These are phyloP conservation scores for Priceomyces fermenticarens DNA, from an alignment of 805 yeast species.

Conservation along the genomic window DNA sequence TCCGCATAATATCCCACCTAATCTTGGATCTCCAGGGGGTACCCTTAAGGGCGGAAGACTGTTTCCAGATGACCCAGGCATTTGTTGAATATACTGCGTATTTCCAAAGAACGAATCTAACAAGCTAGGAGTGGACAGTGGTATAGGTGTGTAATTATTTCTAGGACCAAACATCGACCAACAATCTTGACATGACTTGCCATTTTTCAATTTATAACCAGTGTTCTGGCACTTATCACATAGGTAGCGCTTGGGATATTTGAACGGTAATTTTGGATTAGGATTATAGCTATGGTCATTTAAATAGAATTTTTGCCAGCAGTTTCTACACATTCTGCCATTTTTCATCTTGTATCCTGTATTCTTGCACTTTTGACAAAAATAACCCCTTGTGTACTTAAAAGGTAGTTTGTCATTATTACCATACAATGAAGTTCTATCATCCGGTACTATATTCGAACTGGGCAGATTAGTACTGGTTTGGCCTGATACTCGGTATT, in stretches of 20 bases:
- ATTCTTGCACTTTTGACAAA: slow-evolving; percentile 33
- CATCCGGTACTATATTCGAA: background rate
- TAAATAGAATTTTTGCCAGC: slow-evolving; percentile 30
- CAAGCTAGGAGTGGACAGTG: slow-evolving; percentile 6
- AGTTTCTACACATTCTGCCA: slow-evolving; percentile 24
- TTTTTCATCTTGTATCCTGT: slow-evolving; percentile 27
- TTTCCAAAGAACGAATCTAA: slow-evolving; percentile 8
- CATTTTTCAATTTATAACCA: slow-evolving; percentile 61
- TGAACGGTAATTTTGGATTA: slow-evolving; percentile 55
- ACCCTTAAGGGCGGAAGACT: slow-evolving; percentile 42
- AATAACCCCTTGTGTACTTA: slow-evolving; percentile 25
- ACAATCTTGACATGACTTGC: slow-evolving; percentile 66
- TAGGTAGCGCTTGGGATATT: slow-evolving; percentile 57
- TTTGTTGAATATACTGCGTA: slow-evolving; percentile 8
- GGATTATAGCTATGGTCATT: slow-evolving; percentile 40
- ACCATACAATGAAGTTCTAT: slow-evolving; percentile 4
- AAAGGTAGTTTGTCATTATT: slow-evolving; percentile 23
- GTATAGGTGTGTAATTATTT: slow-evolving; percentile 10
- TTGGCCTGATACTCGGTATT: background rate
- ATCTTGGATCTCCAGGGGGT: slow-evolving; percentile 72
- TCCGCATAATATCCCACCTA: slow-evolving; percentile 73
- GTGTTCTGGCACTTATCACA: slow-evolving; percentile 76
- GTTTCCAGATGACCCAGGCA: slow-evolving; percentile 7
- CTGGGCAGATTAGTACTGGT: background rate
- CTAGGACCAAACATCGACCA: slow-evolving; percentile 61